Percentiles rank a stretch among this genome's conserved stretches.
Conservation (phyloP, 768 basidiomycete species). For the Omphalotus guepiniiformis region DNA sequence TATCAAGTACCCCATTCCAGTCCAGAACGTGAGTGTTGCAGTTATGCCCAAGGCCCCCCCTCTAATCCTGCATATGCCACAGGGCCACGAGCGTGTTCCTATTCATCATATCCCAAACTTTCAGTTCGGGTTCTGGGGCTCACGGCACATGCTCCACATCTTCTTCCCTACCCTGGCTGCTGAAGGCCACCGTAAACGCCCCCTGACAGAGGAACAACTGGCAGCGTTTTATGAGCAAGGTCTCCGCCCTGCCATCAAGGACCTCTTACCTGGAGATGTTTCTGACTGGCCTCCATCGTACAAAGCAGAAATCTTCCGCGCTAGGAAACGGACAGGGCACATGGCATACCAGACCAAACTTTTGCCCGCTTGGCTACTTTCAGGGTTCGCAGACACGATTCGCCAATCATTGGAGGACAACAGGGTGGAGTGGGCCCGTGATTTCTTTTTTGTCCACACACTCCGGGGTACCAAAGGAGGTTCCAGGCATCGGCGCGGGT, state of each 20-base stretch:
- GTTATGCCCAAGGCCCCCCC: neutral
- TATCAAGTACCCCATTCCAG: neutral
- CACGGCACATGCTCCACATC: conserved; percentile 16
- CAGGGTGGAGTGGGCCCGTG: no score
- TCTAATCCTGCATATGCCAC: neutral
- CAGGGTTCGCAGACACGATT: no score
- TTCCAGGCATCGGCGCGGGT: no score
- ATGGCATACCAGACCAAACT: conserved; percentile 16
- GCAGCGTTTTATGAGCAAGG: conserved; percentile 20
- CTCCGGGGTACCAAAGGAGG: no score
- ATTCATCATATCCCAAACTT: conserved; percentile 27
- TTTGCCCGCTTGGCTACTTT: no score
- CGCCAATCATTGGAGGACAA: no score
- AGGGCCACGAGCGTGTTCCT: neutral
- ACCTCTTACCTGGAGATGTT: neutral
- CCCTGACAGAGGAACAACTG: conserved; percentile 10
- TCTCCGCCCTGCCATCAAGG: conserved; percentile 19
- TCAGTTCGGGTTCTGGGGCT: conserved; percentile 18
- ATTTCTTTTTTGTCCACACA: no score
- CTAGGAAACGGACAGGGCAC: conserved; percentile 13
- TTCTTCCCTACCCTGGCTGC: conserved; percentile 23
- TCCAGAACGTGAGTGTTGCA: neutral
- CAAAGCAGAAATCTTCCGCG: conserved; percentile 18
- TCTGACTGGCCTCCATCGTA: conserved; percentile 24
- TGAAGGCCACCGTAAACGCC: neutral